Percentiles rank a stretch among this genome's conserved stretches.
These are phyloP conservation scores for Celoporthe dispersa DNA, from an alignment of 2,329 filamentous ascomycete species.

Conservation along the genomic window DNA sequence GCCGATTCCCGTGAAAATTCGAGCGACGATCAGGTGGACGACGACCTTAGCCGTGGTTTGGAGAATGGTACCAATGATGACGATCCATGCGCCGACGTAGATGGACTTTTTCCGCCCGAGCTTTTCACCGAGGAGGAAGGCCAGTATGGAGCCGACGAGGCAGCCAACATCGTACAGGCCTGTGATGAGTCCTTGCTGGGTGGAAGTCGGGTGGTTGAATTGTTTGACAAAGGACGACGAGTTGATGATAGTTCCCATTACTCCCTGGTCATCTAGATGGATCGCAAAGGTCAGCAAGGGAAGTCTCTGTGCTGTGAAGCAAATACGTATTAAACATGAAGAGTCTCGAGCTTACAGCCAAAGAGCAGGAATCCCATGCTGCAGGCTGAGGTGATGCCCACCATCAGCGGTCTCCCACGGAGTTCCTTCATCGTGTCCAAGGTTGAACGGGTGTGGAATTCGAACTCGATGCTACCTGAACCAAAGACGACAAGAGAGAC, in stretches of 20 bases:
- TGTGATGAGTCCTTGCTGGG: constrained; percentile 16
- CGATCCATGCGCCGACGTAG: constrained; percentile 14
- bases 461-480: too few relatives aligned
- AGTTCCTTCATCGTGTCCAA: constrained; percentile 18
- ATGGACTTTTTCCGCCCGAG: constrained; percentile 16
- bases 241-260: constrained; percentile 21
- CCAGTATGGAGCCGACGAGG: constrained; percentile 8
- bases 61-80: constrained; percentile 16
- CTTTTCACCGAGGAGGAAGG: constrained; percentile 11
- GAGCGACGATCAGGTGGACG: constrained; percentile 14
- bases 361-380: constrained; percentile 24
- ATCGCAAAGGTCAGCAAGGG: not conserved
- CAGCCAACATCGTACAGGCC: constrained; percentile 19
- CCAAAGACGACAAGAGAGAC: not conserved
- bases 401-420: constrained; percentile 15
- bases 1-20: constrained; percentile 13
- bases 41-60: constrained; percentile 13
- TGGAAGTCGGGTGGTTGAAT: constrained; percentile 14
- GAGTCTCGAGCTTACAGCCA: constrained; percentile 14
- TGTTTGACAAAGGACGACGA: constrained; percentile 9
- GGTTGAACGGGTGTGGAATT: not conserved
- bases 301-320: not conserved
- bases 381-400: constrained; percentile 20
- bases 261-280: constrained; percentile 20
- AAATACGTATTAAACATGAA: not conserved